Evolutionary conservation across 108 stramenopile genomes (phyloP), one percentile per base, ranked within the genome.

Genomic region (Nitzschia inconspicua): DNA sequence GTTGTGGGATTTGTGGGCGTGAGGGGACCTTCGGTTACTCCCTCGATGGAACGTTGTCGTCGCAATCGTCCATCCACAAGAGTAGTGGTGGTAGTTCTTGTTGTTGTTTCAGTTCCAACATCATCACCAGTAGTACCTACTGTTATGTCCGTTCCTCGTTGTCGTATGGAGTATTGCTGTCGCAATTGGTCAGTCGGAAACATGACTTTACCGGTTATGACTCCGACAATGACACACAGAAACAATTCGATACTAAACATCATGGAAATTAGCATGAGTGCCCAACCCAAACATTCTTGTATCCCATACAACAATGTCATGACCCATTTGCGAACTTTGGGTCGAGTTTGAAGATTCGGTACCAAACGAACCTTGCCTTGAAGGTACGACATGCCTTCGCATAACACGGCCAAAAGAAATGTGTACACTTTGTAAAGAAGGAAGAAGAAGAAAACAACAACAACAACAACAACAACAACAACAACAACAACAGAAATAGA

Each of bases 211-310:
- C 70, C 70, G 11, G 57, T 37, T 47, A 63, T 39, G 34, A 72
- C 11, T 6, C 70, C 70, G 1, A 58, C 7, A 16, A 72, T 26
- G 13, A 72, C 57, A 28, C 52, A 40, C 13, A 48, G 3, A 29
- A 72, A 54, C 31, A 72, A 29, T 49, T 72, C 70, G n/a, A 44
- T 44, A 30, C 57, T 58, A 41, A 57, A 72, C 52, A 63, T 63
- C 70, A 72, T 72, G 28, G 63, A 36, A 43, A 72, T 48, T 11
- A 72, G 7, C 70, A 72, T 72, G 28, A 64, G 36, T n/a, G 57
- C 22, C 26, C 61, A 72, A 0, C 62, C 60, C 48, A 72, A 51
- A 20, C n/a, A 50, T 41, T 62, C 63, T 19, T 72, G 51, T 8
- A 64, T 31, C 1, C 51, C 70, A 52, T 64, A 64, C 2, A 64